These are phyloP conservation scores for Mayamaea pseudoterrestris DNA, from an alignment of 108 stramenopile genomes.

Conservation along the genomic window DNA sequence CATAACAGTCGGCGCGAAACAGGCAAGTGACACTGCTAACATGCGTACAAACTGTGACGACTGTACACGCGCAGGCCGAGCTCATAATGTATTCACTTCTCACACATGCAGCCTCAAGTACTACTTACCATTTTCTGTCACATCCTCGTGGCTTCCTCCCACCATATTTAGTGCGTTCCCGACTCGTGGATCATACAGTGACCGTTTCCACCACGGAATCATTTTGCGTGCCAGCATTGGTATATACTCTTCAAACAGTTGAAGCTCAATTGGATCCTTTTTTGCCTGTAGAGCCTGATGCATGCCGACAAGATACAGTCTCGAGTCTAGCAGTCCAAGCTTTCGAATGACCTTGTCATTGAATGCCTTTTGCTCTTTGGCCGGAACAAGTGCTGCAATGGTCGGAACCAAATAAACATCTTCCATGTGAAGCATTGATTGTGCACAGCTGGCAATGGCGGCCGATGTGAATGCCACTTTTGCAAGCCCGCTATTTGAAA, in stretches of 20 bases:
- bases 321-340: conserved; percentile 59
- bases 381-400: conserved; percentile 34
- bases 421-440: conserved; percentile 33
- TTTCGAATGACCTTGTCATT: conserved; percentile 51
- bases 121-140: not conserved
- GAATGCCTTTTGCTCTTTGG: conserved; percentile 59
- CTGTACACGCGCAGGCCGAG: conserved; percentile 56
- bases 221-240: conserved; percentile 47
- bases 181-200: conserved; percentile 52
- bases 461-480: no score
- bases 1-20: conserved; percentile 41
- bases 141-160: no score
- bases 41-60: conserved; percentile 38
- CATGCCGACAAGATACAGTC: conserved; percentile 73
- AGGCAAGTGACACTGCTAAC: conserved; percentile 52
- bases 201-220: conserved; percentile 71
- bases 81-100: conserved; percentile 15
- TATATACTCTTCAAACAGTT: conserved; percentile 49
- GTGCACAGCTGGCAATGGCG: conserved; percentile 18
- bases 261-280: conserved; percentile 17
- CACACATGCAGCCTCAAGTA: not conserved
- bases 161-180: no score
- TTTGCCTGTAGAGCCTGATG: conserved; percentile 53
- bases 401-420: conserved; percentile 47
- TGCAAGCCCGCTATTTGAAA: no score